These are phyloP conservation scores for Beauveria australis DNA, from an alignment of 2,329 filamentous ascomycete genomes.

Conservation along the genomic window DNA sequence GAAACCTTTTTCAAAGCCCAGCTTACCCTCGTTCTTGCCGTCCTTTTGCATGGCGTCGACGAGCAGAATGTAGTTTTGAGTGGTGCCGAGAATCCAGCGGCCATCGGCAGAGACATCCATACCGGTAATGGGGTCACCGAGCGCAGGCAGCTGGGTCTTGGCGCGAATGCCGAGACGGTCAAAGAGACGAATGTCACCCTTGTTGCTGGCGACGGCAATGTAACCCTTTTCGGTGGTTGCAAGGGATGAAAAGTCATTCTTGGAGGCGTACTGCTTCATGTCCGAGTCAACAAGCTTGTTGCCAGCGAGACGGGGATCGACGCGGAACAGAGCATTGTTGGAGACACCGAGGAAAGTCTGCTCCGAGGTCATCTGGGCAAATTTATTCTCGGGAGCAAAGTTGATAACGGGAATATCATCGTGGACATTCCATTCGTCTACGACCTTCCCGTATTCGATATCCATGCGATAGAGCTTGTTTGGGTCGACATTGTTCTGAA, in stretches of 20 bases:
- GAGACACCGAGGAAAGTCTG: slow-evolving; percentile 94
- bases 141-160: slow-evolving; percentile 91
- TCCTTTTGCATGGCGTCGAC: slow-evolving; percentile 85
- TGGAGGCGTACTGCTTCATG: slow-evolving; percentile 91
- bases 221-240: slow-evolving; percentile 96
- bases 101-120: slow-evolving; percentile 94
- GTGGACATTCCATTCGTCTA: slow-evolving; percentile 97
- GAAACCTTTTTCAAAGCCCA: slow-evolving; percentile 94
- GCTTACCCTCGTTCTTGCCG: slow-evolving; percentile 93
- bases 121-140: slow-evolving; percentile 90
- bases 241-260: slow-evolving; percentile 93
- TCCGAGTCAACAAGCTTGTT: slow-evolving; percentile 89
- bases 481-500: slow-evolving; percentile 75
- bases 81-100: slow-evolving; percentile 90
- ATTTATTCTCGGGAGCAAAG: slow-evolving; percentile 95
- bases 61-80: slow-evolving; percentile 86
- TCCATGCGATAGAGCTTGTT: slow-evolving; percentile 97
- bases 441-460: slow-evolving; percentile 92
- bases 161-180: slow-evolving; percentile 94
- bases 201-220: slow-evolving; percentile 93
- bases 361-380: slow-evolving; percentile 90
- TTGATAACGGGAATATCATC: slow-evolving; percentile 89
- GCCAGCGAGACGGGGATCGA: slow-evolving; percentile 83
- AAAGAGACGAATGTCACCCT: slow-evolving; percentile 94
- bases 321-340: slow-evolving; percentile 82